Evolutionary conservation across 2,329 filamentous ascomycete genomes (phyloP).

Genomic region (Hirsutella minnesotensis): DNA sequence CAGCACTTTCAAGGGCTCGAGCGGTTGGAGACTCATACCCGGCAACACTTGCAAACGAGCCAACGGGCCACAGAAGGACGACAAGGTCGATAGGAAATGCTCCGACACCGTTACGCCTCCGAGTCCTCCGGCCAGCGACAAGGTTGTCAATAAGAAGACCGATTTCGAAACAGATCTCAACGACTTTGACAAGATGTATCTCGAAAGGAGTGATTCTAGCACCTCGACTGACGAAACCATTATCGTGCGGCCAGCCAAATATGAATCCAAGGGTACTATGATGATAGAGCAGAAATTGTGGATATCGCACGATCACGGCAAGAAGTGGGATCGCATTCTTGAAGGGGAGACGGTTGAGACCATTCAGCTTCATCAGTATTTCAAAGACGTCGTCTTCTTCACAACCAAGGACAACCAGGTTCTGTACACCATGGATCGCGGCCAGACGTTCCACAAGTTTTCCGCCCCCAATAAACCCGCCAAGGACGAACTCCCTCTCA

Average conservation of each 20-base stretch:
- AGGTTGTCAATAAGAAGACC: conserved; percentile 49
- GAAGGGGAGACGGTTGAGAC: conserved; percentile 55
- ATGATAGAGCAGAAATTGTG: conserved; percentile 46
- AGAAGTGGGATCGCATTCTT: conserved; percentile 64
- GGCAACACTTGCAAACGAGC: conserved; percentile 60
- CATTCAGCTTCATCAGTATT: conserved; percentile 69
- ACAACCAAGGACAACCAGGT: conserved; percentile 55
- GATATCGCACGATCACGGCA: conserved; percentile 77
- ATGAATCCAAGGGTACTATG: conserved; percentile 15
- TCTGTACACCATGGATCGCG: conserved; percentile 73
- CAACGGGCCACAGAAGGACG: conserved; percentile 53
- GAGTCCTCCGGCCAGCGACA: conserved; percentile 47
- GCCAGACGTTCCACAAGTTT: conserved; percentile 62
- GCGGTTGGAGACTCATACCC: conserved; percentile 86
- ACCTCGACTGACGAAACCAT: conserved; percentile 60
- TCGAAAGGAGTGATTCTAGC: conserved; percentile 62
- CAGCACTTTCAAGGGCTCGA: conserved; percentile 71
- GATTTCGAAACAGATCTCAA: conserved; percentile 48
- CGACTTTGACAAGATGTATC: conserved; percentile 52
- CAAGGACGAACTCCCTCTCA: conserved; percentile 34
- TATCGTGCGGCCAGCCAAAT: conserved; percentile 37
- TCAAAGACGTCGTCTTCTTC: conserved; percentile 80
- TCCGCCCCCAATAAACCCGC: conserved; percentile 47
- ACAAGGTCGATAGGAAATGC: conserved; percentile 65
- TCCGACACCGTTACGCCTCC: conserved; percentile 41